Evolutionary conservation across 192 early-diverging fungal species (phyloP), one percentile per base, ranked within the genome.

Genomic region (Coemansia sp.): DNA sequence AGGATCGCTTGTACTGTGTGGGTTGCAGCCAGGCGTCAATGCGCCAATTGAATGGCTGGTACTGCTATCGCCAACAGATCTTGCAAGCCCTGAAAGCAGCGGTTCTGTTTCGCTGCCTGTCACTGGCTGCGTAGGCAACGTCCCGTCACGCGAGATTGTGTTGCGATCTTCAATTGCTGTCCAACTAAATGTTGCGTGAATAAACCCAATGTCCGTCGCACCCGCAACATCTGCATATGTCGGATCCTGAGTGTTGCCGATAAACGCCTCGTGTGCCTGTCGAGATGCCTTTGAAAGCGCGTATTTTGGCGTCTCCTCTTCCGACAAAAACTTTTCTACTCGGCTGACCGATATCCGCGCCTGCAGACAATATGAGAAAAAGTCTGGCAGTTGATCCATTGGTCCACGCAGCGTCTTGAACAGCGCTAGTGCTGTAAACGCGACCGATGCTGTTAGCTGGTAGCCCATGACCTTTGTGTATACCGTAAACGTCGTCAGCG

Each of bases 291-390:
- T 52, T 11, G 59, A 60, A 23, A 80, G 72, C 49, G 61, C 54
- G 54, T 80, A 80, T 32, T 80, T 80, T 3, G 77, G 72, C 10
- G 72, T 75, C 71, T 96, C 90, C n/a, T 86, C 82, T 57, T 95
- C 91, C 12, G 66, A 65, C 61, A 98, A 66, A 68, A 94, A 98
- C 39, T 78, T 82, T 53, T 86, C 82, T 23, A 98, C 84, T 29
- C 91, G 88, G 19, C 78, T 68, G 20, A 89, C 29, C 22, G 90
- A 89, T 24, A 91, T 89, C 50, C 84, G 80, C 59, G 88, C 81
- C 37, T 85, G 81, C 49, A 85, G 73, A 13, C 85, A 84, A 18
- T 84, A 75, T 16, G 83, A 83, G 62, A 90, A 86, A 56, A 89
- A 82, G 38, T 85, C 85, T 2, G 75, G 75, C 1, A 78, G 66